These are phyloP conservation scores for Paraphaeosphaeria sporulosa DNA, from an alignment of 2,329 filamentous ascomycete genomes.

Conservation along the genomic window DNA sequence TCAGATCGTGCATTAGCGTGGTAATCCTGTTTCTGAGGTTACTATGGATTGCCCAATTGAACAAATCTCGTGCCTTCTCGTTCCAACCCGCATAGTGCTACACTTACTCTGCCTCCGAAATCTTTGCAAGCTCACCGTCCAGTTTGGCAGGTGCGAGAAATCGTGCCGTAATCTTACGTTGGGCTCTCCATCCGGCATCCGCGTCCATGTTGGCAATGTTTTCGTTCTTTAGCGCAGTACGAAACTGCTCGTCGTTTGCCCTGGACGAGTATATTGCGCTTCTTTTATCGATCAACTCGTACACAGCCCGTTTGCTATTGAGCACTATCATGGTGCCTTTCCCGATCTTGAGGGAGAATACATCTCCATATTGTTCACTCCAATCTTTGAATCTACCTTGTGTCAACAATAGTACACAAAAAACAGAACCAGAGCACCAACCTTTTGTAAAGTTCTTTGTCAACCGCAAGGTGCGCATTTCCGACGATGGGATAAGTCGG, in stretches of 20 bases:
- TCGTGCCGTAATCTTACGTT: conserved; percentile 29
- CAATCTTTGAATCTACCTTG: conserved; percentile 26
- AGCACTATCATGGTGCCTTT: conserved; percentile 27
- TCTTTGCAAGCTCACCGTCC: conserved; percentile 27
- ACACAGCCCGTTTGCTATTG: conserved; percentile 22
- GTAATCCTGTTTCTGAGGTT: conserved; percentile 21
- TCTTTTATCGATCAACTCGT: conserved; percentile 28
- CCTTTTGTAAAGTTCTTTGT: conserved; percentile 27
- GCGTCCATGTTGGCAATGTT: conserved; percentile 32
- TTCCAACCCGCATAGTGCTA: conserved; percentile 5
- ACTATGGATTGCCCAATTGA: conserved; percentile 1
- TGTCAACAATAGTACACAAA: neutral
- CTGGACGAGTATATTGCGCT: conserved; percentile 26
- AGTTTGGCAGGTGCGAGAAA: conserved; percentile 30
- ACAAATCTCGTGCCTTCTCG: conserved; percentile 13
- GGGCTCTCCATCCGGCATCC: conserved; percentile 26
- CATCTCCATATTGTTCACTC: conserved; percentile 26
- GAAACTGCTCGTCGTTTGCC: conserved; percentile 18
- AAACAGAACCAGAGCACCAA: conserved; percentile 11
- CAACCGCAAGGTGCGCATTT: conserved; percentile 32
- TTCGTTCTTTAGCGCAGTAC: conserved; percentile 20
- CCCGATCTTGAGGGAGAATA: conserved; percentile 32
- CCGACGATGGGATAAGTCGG: conserved; percentile 35
- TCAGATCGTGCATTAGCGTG: conserved; percentile 54
- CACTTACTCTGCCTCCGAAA: conserved; percentile 37